Conservation (phyloP, 768 basidiomycete species). For the Phaffia tasmanica region DNA sequence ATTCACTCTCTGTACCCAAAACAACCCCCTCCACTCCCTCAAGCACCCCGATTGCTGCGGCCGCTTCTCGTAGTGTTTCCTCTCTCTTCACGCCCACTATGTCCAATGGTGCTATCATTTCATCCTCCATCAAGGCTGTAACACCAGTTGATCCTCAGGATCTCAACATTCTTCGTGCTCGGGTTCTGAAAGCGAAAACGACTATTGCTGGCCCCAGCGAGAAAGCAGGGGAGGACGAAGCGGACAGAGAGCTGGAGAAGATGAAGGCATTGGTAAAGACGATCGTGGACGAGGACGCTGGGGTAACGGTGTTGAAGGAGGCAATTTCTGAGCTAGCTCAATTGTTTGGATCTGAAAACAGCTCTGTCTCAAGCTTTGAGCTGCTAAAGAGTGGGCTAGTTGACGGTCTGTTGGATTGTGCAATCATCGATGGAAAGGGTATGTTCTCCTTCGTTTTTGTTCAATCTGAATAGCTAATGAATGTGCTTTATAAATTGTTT, state of each 20-base stretch:
- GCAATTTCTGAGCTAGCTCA: slow-evolving; percentile 64
- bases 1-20: slow-evolving; percentile 20
- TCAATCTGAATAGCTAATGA: not conserved
- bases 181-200: slow-evolving; percentile 72
- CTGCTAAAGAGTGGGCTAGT: slow-evolving; percentile 86
- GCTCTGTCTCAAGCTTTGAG: slow-evolving; percentile 85
- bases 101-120: slow-evolving; percentile 42
- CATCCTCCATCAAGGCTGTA: slow-evolving; percentile 59
- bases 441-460: slow-evolving; percentile 29
- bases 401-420: slow-evolving; percentile 70
- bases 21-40: not conserved
- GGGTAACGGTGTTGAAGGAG: slow-evolving; percentile 54
- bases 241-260: slow-evolving; percentile 45
- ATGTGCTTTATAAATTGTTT: not conserved
- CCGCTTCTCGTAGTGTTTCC: not conserved
- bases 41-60: slow-evolving; percentile 22
- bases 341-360: slow-evolving; percentile 54
- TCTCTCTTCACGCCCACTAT: not conserved
- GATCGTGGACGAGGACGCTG: slow-evolving; percentile 48
- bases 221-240: slow-evolving; percentile 45
- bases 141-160: slow-evolving; percentile 72
- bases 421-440: slow-evolving; percentile 59
- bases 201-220: slow-evolving; percentile 30
- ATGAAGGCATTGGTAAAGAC: slow-evolving; percentile 55
- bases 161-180: slow-evolving; percentile 79